Percentiles rank a stretch among this genome's conserved stretches.
These are phyloP conservation scores for Oropetium thomaeum DNA, from an alignment of 176 grass and related monocot species.

Conservation along the genomic window DNA sequence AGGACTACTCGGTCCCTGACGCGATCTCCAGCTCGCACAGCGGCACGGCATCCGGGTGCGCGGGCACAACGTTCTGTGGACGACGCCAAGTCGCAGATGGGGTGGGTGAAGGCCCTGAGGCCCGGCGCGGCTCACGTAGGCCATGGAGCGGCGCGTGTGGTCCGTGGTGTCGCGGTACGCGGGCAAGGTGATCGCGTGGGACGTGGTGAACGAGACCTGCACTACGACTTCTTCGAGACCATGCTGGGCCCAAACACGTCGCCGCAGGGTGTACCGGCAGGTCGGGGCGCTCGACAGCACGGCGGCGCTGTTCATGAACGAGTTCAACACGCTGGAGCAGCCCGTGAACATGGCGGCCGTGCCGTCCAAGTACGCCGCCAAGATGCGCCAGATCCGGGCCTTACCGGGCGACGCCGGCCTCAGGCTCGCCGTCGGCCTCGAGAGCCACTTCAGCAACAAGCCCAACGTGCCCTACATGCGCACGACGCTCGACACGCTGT, in stretches of 20 bases:
- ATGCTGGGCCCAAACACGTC: conserved; percentile 48
- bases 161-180: conserved; percentile 50
- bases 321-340: conserved; percentile 61
- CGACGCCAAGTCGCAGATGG: conserved; percentile 35
- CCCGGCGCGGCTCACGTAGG: conserved; percentile 19
- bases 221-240: conserved; percentile 57
- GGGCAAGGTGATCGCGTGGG: conserved; percentile 67
- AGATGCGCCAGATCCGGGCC: conserved; percentile 36
- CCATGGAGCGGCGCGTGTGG: conserved; percentile 26
- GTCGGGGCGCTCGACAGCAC: conserved; percentile 36
- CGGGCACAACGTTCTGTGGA: conserved; percentile 91
- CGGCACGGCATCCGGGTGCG: conserved; percentile 38
- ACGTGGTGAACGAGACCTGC: conserved; percentile 75
- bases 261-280: conserved; percentile 35
- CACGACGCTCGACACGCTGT: conserved; percentile 53
- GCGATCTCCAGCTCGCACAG: conserved; percentile 50
- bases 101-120: conserved; percentile 23
- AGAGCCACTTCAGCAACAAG: conserved; percentile 56
- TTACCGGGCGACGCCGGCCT: conserved; percentile 22
- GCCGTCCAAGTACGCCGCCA: conserved; percentile 49
- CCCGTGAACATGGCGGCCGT: conserved; percentile 8
- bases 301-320: conserved; percentile 62
- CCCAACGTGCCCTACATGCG: conserved; percentile 70
- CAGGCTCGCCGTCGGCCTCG: conserved; percentile 54
- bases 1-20: conserved; percentile 51